phyloP scores from a whole-genome alignment of 2,329 filamentous ascomycete genomes.

The Ophiostoma perfectum region DNA sequence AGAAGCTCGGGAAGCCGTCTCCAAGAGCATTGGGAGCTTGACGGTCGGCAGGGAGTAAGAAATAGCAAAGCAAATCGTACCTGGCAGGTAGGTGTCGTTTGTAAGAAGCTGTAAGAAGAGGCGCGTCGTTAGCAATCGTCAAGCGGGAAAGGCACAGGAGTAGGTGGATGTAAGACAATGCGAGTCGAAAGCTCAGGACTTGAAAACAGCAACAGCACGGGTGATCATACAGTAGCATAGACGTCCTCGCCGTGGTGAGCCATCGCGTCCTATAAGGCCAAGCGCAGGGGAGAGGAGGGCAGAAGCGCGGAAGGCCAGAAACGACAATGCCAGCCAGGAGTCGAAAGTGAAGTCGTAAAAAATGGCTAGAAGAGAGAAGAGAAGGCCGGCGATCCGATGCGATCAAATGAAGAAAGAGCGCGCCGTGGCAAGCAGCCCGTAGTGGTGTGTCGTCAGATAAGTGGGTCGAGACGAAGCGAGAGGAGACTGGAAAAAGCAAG shows the following conservation, averaged over 20 bases:
- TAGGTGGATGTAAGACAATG: not conserved
- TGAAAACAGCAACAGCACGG: too few relatives aligned
- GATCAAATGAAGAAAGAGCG: not conserved
- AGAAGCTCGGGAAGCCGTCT: not conserved
- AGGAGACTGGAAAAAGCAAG: constrained; percentile 4
- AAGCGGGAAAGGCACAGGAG: not conserved
- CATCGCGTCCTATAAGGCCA: constrained; percentile 32
- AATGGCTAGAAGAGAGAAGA: not conserved
- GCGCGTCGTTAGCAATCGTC: constrained; percentile 15
- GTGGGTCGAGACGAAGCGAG: not conserved
- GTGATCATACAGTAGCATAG: constrained; percentile 49
- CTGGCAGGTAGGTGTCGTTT: constrained; percentile 88
- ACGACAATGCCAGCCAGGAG: not conserved
- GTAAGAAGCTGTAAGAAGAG: constrained; percentile 67
- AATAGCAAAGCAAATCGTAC: constrained; percentile 43
- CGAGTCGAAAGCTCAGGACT: not conserved
- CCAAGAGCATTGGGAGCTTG: not conserved
- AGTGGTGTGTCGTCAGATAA: constrained; percentile 12
- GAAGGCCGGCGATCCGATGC: not conserved
- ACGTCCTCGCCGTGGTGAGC: constrained; percentile 44
- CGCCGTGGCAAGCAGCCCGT: not conserved
- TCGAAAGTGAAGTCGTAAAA: not conserved
- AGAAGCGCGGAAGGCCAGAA: too few relatives aligned
- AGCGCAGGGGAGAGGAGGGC: too few relatives aligned
- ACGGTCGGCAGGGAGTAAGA: too few relatives aligned